These are phyloP conservation scores for Takashimella tepidaria DNA, from an alignment of 1,284 basidiomycete species.

Conservation along the genomic window DNA sequence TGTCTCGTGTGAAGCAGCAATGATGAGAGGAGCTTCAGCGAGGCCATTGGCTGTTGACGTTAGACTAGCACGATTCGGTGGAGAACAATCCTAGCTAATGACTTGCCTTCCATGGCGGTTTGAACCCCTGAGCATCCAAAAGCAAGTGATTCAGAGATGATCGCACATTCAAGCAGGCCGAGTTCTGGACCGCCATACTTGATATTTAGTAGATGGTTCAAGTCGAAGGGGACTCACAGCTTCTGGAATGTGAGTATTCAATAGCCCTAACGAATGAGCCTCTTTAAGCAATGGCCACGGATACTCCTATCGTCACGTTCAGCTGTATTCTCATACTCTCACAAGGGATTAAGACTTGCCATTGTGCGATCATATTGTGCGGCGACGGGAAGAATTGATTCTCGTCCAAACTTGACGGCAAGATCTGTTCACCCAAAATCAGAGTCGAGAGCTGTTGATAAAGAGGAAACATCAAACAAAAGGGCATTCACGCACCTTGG, in stretches of 20 bases:
- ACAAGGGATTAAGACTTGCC: constrained; percentile 29
- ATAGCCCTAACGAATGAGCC: constrained; percentile 50
- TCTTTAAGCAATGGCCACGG: constrained; percentile 55
- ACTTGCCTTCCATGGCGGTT: constrained; percentile 49
- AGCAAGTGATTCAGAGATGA: constrained; percentile 52
- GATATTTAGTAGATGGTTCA: neutral
- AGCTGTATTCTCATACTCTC: neutral
- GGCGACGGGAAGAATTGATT: constrained; percentile 53
- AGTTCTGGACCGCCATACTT: constrained; percentile 54
- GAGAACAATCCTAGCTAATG: too few relatives aligned
- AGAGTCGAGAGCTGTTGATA: neutral
- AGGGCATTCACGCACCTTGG: constrained; percentile 30
- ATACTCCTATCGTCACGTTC: constrained; percentile 42
- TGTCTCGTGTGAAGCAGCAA: constrained; percentile 51
- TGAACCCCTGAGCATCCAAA: constrained; percentile 55
- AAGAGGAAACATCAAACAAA: neutral
- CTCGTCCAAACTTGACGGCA: constrained; percentile 50
- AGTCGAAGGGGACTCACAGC: constrained; percentile 29
- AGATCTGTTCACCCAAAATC: constrained; percentile 49
- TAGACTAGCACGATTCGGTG: neutral
- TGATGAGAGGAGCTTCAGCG: constrained; percentile 53
- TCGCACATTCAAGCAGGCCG: constrained; percentile 50
- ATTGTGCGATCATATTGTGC: constrained; percentile 50
- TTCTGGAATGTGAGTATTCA: constrained; percentile 52
- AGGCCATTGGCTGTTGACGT: constrained; percentile 48